Evolutionary conservation across 768 basidiomycete species (phyloP), one percentile per base, ranked within the genome.

Genomic region (Dioszegia hungarica): DNA sequence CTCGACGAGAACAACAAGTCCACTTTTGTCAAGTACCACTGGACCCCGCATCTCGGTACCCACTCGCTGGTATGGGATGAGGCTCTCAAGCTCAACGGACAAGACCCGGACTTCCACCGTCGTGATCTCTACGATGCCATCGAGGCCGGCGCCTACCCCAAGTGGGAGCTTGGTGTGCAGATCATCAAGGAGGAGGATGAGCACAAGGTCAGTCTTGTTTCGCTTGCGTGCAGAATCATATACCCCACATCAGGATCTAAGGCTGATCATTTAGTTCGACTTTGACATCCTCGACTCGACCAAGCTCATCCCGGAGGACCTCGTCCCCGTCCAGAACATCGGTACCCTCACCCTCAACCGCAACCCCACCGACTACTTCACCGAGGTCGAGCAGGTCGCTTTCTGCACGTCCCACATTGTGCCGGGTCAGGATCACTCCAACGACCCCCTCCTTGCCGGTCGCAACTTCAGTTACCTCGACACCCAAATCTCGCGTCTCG

Each of bases 101-200:
- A 90, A 73, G 90, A 93, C 74, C 90, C 91, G 12, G 90, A 92
- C 74, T 93, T 88, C 77, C 90, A 91, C 61, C 83, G 89, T 29
- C 87, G 90, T 68, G 90, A 93, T 68, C 77, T 93, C 2, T 82
- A 83, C 49, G 90, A 92, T 65, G 90, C 90, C 5, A 91, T 94
- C 60, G 78, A 83, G 33, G 81, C 78, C 28, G 88, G 86, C 2
- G 79, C 80, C 1, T 85, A 79, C 67, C 85, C 91, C 8, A 86
- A 83, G 70, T 94, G 86, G 85, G 86, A 83, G 50, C 80, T 94
- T 33, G 86, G 83, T 29, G 84, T 94, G 8, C 88, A 90, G 67
- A 70, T 80, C 39, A 82, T 94, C 40, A 79, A 84, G 19, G 83
- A 89, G 70, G 79, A 82, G 44, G 79, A 83, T 40, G 88, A 91